These are phyloP conservation scores for Acacia crassicarpa DNA, from an alignment of 306 rosid genomes.

Conservation along the genomic window DNA sequence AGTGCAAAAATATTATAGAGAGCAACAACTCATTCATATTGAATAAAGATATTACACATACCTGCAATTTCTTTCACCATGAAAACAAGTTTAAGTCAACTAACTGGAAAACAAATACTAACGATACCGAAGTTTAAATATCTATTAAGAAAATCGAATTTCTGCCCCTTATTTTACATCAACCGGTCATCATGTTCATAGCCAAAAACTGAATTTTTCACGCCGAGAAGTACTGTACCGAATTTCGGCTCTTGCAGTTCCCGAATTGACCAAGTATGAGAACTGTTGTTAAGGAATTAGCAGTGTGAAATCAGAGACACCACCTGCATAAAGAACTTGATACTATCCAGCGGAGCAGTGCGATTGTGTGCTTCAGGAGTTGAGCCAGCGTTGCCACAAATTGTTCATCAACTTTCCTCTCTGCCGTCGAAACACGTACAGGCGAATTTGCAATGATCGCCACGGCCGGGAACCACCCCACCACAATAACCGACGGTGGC, in stretches of 20 bases:
- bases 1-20: neutral
- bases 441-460: no score
- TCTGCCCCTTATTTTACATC: neutral
- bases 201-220: neutral
- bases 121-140: no score
- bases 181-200: neutral
- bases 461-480: no score
- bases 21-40: neutral
- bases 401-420: no score
- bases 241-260: neutral
- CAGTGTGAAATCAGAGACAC: constrained; percentile 34
- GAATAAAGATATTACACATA: neutral
- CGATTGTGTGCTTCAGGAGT: no score
- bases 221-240: neutral
- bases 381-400: no score
- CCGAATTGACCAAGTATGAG: neutral
- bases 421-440: no score
- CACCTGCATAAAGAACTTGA: constrained; percentile 98
- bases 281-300: neutral
- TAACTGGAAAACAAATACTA: neutral
- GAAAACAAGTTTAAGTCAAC: neutral
- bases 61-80: neutral
- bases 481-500: no score
- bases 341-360: no score
- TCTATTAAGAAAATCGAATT: neutral